phyloP scores from a whole-genome alignment of 176 grass and related monocot genomes.

The Sorghum bicolor region Sorghum_bicolor_NCBIv3 NC_012876.2:146001-146500 shows the following conservation, averaged over 20 bases:
- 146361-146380: neutral
- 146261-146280: neutral
- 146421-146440: neutral
- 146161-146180: no score
- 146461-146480: neutral
- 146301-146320: neutral
- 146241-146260: neutral
- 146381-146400: no score
- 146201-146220: no score
- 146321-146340: neutral
- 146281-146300: no score
- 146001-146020: neutral
- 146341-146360: neutral
- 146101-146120: neutral
- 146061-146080: constrained; percentile 3
- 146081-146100: constrained; percentile 9
- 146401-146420: no score
- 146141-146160: no score
- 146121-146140: no score
- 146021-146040: neutral
- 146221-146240: neutral
- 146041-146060: neutral
- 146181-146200: no score
- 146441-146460: neutral
- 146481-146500: neutral